Evolutionary conservation across 2,329 filamentous ascomycete genomes (phyloP), one percentile per base, ranked within the genome.

Genomic region (Metarhizium rileyi): DNA sequence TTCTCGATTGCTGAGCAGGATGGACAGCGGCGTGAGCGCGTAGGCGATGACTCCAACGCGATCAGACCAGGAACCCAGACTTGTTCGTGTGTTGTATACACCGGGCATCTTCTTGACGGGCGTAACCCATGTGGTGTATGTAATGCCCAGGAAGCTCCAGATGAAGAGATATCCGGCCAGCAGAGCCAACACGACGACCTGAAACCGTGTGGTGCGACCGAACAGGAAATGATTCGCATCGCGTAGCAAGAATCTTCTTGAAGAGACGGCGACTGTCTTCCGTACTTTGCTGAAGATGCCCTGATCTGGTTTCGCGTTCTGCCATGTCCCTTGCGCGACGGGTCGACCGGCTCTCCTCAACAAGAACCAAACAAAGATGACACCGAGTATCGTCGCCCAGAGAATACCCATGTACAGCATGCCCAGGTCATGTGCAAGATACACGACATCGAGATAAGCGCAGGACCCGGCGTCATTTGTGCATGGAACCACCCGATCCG

Each of bases 1-100:
- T 61, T 90, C 86, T 38, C 86, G 75, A 50, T 73, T 82, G n/a
- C 78, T 74, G 12, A 90, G 72, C 44, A 86, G 65, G 27, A 90
- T 67, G 0, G 82, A 82, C 0, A 90, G 70, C 0, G 86, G 86
- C 0, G 85, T 88, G 9, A 90, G 72, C 0, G 84, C 86, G 57
- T 86, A 90, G 1, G 86, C 85, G 0, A 90, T 64, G 2, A 83
- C 74, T 7, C 86, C 86, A 3, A 89, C 62, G 16, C 86, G 78
- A 61, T 90, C 81, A 0, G 80, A 72, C 70, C 78, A 89, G 0
- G 82, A 79, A 0, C 85, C 84, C 0, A 90, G 68, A 4, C 76
- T 75, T 4, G 76, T 79, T 8, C 86, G 77, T 0, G 76, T 87
- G 62, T 85, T 87, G 66, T 77, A 74, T 1, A 81, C 61, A 27